Conservation (phyloP, 2,329 filamentous ascomycete species). For the Sarocladium oryzae region DNA sequence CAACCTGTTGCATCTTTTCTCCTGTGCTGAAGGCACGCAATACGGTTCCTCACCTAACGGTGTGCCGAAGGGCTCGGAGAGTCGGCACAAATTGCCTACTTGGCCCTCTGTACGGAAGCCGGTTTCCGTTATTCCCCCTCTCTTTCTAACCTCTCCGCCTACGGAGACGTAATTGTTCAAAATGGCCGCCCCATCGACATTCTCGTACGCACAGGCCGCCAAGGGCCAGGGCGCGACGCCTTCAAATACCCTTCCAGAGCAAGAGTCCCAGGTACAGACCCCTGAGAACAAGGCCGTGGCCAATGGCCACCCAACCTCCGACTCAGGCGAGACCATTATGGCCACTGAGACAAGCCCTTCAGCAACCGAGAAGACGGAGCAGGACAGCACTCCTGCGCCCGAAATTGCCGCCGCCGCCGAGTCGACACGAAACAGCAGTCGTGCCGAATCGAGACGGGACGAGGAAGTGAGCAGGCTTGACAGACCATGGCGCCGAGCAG, state of each 20-base stretch:
- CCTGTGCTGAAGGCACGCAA: neutral
- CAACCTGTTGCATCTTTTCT: neutral
- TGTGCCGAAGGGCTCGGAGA: constrained; percentile 7
- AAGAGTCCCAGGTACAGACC: constrained; percentile 19
- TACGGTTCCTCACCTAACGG: constrained; percentile 3
- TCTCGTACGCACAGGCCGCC: constrained; percentile 94
- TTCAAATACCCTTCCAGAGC: constrained; percentile 21
- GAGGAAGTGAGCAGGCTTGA: constrained; percentile 33
- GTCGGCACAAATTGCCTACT: constrained; percentile 1
- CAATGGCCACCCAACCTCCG: constrained; percentile 17
- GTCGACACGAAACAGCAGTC: constrained; percentile 23
- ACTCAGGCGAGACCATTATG: constrained; percentile 17
- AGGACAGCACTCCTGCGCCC: constrained; percentile 28
- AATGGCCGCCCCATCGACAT: constrained; percentile 55
- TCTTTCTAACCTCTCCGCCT: neutral
- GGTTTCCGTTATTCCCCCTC: neutral
- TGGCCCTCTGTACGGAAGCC: constrained; percentile 2
- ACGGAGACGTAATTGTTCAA: constrained; percentile 18
- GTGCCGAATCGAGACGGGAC: constrained; percentile 28
- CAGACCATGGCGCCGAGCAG: constrained; percentile 33
- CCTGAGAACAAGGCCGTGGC: constrained; percentile 22
- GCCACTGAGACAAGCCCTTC: constrained; percentile 17
- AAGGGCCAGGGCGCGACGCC: constrained; percentile 58
- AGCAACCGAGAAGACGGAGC: constrained; percentile 26
- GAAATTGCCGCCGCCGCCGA: constrained; percentile 30